phyloP scores from a whole-genome alignment of 495 filamentous ascomycete species.

The Aspergillus diversus region DNA sequence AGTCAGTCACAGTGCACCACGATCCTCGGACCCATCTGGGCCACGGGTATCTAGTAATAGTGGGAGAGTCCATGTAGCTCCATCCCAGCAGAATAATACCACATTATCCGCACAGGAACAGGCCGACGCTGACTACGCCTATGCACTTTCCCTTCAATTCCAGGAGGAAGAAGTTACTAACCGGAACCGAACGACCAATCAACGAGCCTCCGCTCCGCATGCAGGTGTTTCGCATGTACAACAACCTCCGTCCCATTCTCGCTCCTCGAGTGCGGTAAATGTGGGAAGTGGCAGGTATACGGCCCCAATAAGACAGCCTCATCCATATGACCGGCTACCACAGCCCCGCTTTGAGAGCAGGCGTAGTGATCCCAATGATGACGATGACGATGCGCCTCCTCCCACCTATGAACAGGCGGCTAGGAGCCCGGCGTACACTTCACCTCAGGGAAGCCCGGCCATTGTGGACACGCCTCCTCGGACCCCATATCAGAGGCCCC shows the following conservation, averaged over 20 bases:
- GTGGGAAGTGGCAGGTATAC: slow-evolving; percentile 5
- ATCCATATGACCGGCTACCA: slow-evolving; percentile 15
- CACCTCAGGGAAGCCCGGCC: slow-evolving; percentile 61
- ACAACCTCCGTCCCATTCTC: slow-evolving; percentile 13
- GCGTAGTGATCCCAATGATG: slow-evolving; percentile 45
- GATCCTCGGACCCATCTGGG: slow-evolving; percentile 26
- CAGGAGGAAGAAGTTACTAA: slow-evolving; percentile 48
- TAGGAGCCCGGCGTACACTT: slow-evolving; percentile 62
- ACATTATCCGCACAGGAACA: slow-evolving; percentile 45
- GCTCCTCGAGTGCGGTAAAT: slow-evolving; percentile 25
- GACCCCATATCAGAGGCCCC: slow-evolving; percentile 26
- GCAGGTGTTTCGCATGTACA: not conserved
- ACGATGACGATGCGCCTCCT: slow-evolving; percentile 62
- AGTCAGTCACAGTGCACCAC: slow-evolving; percentile 61
- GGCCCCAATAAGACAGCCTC: slow-evolving; percentile 21
- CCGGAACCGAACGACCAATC: slow-evolving; percentile 15
- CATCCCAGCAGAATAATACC: slow-evolving; percentile 8
- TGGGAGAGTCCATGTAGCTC: slow-evolving; percentile 6
- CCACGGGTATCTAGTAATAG: slow-evolving; percentile 37
- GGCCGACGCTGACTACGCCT: slow-evolving; percentile 54
- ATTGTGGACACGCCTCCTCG: slow-evolving; percentile 31
- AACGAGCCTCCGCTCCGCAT: slow-evolving; percentile 20
- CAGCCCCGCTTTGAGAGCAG: slow-evolving; percentile 28
- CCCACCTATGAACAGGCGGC: slow-evolving; percentile 84
- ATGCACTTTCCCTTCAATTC: slow-evolving; percentile 51